Base-by-base conservation (phyloP, 371 early-diverging fungal genomes). In the Mucor indicus region DNA sequence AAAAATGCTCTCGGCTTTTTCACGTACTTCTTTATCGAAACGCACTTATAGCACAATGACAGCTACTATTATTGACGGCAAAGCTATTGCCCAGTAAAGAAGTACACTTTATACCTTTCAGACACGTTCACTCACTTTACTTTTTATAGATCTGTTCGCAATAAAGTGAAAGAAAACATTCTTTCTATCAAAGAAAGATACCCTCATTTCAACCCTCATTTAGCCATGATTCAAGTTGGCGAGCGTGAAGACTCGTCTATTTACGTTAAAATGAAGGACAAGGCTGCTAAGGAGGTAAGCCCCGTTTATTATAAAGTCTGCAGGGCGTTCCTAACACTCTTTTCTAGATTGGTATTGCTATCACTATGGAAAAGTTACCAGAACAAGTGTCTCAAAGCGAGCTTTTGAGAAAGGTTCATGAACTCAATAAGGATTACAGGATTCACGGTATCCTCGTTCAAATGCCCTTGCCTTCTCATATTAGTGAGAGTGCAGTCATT, bases 371-470 rank as follows among this genome's bases (percentile, higher is more conserved):
- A 33, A 79, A 74, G 46, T 55, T 85, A 19, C 67, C 79, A 3
- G 78, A 77, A 42, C 48, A 52, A 15, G 62, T 74, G 21, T 60
- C 74, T 17, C 78, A 79, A 55, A 11, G 24, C 15, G 69, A 80
- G 32, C 54, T 93, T 40, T 46, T 90, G 33, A 55, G 48, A 21
- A 57, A 64, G 20, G 80, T 92, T 32, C 60, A 77, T 12, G 54
- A 65, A 10, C 62, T 98, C 31, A 96, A 96, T 60, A 66, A 79
- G 38, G 88, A 93, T 60, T 79, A 80, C 2, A 22, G 54, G 11
- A 75, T 94, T 21, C 95, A 95, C 56, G 96, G 98, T 22, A 85
- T 98, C 46, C 69, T 98, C 5, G 93, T 98, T 31, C 98, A 98
- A 67, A 75, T 95, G 60, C 98, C 98, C n/a, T 70, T 96, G n/a